phyloP scores from a whole-genome alignment of 306 rosid species.

The Casuarina cunninghamiana region DNA sequence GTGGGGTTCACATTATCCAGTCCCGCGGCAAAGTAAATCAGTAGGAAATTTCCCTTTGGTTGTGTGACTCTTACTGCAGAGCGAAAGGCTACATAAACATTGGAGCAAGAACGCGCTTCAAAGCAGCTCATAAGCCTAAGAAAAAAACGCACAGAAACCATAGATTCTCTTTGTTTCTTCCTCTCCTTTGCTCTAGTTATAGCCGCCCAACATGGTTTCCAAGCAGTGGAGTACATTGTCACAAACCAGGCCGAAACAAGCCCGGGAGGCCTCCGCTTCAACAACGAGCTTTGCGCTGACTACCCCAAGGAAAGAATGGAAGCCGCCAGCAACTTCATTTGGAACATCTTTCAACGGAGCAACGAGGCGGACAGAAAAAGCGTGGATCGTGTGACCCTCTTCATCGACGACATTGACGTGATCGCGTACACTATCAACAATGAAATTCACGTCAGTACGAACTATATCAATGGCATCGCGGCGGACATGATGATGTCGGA shows the following conservation, averaged over 20 bases:
- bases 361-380: constrained; percentile 22
- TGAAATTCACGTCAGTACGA: constrained; percentile 42
- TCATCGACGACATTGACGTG: constrained; percentile 29
- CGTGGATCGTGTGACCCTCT: constrained; percentile 21
- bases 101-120: too few species aligned
- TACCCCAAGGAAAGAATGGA: too few species aligned
- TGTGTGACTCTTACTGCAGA: too few species aligned
- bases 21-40: too few species aligned
- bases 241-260: too few species aligned
- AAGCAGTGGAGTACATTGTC: constrained; percentile 36
- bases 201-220: constrained; percentile 18
- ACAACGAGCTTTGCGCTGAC: too few species aligned
- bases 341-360: constrained; percentile 31
- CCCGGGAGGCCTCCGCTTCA: too few species aligned
- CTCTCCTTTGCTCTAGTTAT: constrained; percentile 31
- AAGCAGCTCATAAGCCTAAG: not conserved
- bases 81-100: too few species aligned
- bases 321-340: not conserved
- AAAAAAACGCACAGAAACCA: not conserved
- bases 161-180: constrained; percentile 13
- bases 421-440: constrained; percentile 31
- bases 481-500: constrained; percentile 26
- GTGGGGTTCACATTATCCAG: too few species aligned
- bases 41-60: too few species aligned
- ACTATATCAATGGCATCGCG: constrained; percentile 13